These are phyloP conservation scores for Mycena kentingensis DNA, from an alignment of 768 basidiomycete species.

Conservation along the genomic window DNA sequence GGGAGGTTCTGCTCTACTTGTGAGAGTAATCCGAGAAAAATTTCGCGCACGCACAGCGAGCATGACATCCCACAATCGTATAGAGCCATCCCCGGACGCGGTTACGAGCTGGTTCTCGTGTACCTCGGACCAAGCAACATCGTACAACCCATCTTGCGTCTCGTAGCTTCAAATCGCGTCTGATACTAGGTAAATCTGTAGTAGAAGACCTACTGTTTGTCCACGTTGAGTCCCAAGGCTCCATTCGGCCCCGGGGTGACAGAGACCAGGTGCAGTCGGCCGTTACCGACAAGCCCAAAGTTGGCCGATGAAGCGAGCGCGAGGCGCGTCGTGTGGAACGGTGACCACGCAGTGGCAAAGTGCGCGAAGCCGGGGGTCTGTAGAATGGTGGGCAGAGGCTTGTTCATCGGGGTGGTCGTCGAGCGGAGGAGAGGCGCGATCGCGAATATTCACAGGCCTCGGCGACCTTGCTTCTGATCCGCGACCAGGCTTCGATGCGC, in stretches of 20 bases:
- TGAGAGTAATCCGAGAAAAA: background rate
- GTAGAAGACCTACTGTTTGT: slow-evolving; percentile 64
- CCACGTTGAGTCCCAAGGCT: slow-evolving; percentile 48
- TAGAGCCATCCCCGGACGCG: slow-evolving; percentile 86
- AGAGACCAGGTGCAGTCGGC: slow-evolving; percentile 73
- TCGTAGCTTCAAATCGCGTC: slow-evolving; percentile 62
- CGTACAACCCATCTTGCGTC: slow-evolving; percentile 87
- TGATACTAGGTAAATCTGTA: slow-evolving; percentile 15
- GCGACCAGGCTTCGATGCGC: slow-evolving; percentile 61
- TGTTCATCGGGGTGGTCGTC: background rate
- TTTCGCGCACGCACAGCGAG: slow-evolving; percentile 61
- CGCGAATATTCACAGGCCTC: no score
- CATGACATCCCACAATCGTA: slow-evolving; percentile 88
- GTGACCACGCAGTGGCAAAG: slow-evolving; percentile 82
- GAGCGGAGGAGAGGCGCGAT: slow-evolving; percentile 3
- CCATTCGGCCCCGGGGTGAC: slow-evolving; percentile 51
- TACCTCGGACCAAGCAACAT: slow-evolving; percentile 92
- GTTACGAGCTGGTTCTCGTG: slow-evolving; percentile 94
- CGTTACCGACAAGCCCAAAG: slow-evolving; percentile 95
- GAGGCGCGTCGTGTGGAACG: slow-evolving; percentile 73
- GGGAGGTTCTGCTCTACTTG: slow-evolving; percentile 72
- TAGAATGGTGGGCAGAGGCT: slow-evolving; percentile 48
- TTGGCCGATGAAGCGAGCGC: slow-evolving; percentile 87
- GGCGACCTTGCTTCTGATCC: no score
- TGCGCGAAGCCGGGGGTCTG: slow-evolving; percentile 86